Base-by-base conservation (phyloP, 352 stramenopile species). In the Phytophthora sp. region DNA sequence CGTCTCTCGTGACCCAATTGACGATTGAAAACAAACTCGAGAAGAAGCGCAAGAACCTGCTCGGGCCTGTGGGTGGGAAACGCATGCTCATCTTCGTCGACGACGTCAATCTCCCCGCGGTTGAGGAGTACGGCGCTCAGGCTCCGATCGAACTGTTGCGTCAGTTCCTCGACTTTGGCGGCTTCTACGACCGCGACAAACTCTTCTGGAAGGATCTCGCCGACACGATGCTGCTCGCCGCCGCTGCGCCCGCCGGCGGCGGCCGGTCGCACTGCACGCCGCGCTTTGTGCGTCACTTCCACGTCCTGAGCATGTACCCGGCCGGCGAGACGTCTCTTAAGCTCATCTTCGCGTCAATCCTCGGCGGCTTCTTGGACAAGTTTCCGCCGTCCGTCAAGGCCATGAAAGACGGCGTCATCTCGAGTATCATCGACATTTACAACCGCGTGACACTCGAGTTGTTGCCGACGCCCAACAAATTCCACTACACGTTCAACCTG, bases 181-280 rank as follows among this genome's bases (percentile, higher is more conserved):
- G 96, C 4, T 98, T 98, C 56, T 99, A 99, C 77, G 96, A 98
- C 60, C 87, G 95, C 12, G 92, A 98, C 59, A 98, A 99, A 65
- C 80, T 99, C 0, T 98, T 98, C 58, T 98, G 94, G 91, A 98
- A 99, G 66, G 90, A 98, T 35, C 97, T 99, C 13, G 82, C 82
- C 11, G 91, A 98, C 60, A 98, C 92, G 3, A 93, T 97, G 77
- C 63, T 99, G 16, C 75, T 98, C 1, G 89, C 90, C 0, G 86
- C 89, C 3, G 95, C 95, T 9, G 95, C 96, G 3, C 95, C 96
- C 0, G 95, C 96, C 1, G 95, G 94, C 2, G 91, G 92, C 11
- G 96, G 86, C 21, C 68, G 94, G 16, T 80, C 81, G 31, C 74
- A 97, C 66, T 90, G 87, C 27, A 99, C 96, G 0, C 94, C 91